These are phyloP conservation scores for Phytopythium oedochilum DNA, from an alignment of 352 stramenopile genomes.

Conservation along the genomic window DNA sequence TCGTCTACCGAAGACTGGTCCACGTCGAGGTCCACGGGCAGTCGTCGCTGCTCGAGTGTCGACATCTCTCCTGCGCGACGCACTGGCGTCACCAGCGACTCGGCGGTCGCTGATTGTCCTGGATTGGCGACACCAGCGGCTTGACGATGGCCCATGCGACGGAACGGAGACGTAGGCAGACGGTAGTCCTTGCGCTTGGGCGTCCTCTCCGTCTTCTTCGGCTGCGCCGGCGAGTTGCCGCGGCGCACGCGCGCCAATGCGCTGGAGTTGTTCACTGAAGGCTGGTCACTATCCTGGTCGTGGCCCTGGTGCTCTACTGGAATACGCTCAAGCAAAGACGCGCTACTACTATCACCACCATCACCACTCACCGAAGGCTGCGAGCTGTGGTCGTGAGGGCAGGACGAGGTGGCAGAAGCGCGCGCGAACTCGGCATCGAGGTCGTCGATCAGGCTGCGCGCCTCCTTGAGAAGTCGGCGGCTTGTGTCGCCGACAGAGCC, in stretches of 20 bases:
- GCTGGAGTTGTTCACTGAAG: neutral
- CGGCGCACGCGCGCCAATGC: neutral
- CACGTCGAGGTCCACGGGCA: neutral
- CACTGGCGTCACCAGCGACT: neutral
- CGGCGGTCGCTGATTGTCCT: no score
- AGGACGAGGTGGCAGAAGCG: neutral
- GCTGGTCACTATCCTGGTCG: neutral
- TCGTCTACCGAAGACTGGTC: neutral
- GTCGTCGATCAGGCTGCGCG: conserved; percentile 1
- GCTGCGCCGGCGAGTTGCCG: neutral
- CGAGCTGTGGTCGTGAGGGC: no score
- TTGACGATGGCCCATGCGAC: neutral
- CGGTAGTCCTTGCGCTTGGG: conserved; percentile 2
- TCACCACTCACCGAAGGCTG: neutral
- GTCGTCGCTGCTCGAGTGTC: neutral
- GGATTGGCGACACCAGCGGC: no score
- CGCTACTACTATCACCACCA: no score
- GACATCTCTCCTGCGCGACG: neutral
- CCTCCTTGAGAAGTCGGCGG: neutral
- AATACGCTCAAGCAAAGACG: neutral
- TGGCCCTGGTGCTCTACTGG: neutral
- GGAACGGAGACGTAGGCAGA: conserved; percentile 4
- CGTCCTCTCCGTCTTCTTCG: conserved; percentile 1
- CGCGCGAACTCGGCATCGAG: conserved; percentile 7
- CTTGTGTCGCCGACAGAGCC: neutral